Evolutionary conservation across 2,329 filamentous ascomycete genomes (phyloP), one percentile per base, ranked within the genome.

Genomic region (Plectosphaerella cucumerina): DNA sequence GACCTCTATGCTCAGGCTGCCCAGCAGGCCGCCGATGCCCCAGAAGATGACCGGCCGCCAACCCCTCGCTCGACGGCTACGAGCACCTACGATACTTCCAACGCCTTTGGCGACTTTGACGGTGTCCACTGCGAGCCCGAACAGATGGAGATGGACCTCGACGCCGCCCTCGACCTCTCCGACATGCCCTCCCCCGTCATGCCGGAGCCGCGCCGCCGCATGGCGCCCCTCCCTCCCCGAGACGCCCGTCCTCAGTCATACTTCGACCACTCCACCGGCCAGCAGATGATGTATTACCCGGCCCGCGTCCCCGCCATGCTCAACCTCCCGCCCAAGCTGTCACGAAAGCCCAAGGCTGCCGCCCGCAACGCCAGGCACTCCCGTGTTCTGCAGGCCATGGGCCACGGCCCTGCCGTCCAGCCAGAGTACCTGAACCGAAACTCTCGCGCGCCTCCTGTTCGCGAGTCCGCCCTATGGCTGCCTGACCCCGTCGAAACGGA

Each of bases 271-370:
- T 74, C 78, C 22, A 86, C 86, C 2, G 86, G 84, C 5, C 84
- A 93, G 58, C 77, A 85, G 59, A 96, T 97, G 89, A 83, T 96
- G 10, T 97, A 87, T 69, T 99, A 99, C 66, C 94, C 94, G 14
- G 94, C 94, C 3, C 92, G 90, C 1, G 94, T 99, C 3, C 94
- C 94, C 3, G 86, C 88, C 55, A 92, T 96, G 85, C 78, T 99
- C 51, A 97, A 96, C 60, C 73, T 99, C 12, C 94, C 94, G 1
- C 90, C 91, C 43, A 89, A 90, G 60, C 73, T 97, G 47, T 96
- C 92, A 1, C 89, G 86, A 60, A 79, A 84, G 48, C 84, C 87
- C 9, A 81, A 86, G 49, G 71, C 81, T 3, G 71, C 77, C 10
- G 77, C 84, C 5, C 79, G 85, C 50, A 86, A 90, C 50, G 80